A percentile compares a stretch with the other conserved stretches of the same genome.
Conservation (phyloP, 1,284 basidiomycete species). For the Ceratobasidium sp. region DNA sequence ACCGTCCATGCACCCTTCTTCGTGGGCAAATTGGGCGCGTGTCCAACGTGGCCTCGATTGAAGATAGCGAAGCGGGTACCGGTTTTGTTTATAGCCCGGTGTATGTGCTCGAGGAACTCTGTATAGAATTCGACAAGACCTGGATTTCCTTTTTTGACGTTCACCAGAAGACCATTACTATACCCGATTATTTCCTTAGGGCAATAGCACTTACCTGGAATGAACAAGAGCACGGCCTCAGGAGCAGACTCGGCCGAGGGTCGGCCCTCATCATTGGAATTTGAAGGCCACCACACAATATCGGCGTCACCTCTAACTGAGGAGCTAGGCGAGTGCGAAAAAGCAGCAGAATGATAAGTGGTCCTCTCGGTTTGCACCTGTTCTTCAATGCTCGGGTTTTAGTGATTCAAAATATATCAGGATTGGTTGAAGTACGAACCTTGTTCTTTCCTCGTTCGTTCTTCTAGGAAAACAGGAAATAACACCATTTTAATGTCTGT, state of each 20-base stretch:
- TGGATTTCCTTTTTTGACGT: conserved; percentile 67
- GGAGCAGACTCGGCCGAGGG: not conserved
- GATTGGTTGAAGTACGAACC: too few species aligned
- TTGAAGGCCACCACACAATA: conserved; percentile 35
- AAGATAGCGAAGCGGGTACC: conserved; percentile 61
- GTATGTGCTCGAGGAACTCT: conserved; percentile 66
- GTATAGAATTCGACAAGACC: conserved; percentile 71
- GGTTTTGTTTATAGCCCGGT: conserved; percentile 56
- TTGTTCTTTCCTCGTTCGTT: too few species aligned
- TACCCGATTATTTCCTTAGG: not conserved
- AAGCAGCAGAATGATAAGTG: conserved; percentile 23
- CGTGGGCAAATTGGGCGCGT: conserved; percentile 59
- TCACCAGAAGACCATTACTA: conserved; percentile 1
- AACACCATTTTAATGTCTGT: too few species aligned
- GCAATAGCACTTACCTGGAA: conserved; percentile 62
- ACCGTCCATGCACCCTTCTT: conserved; percentile 29
- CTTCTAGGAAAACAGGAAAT: too few species aligned
- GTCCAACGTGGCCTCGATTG: conserved; percentile 68
- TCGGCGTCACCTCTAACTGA: conserved; percentile 31
- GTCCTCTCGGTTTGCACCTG: conserved; percentile 14
- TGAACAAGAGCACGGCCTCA: conserved; percentile 66
- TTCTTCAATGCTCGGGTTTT: conserved; percentile 8
- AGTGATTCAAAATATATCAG: not conserved
- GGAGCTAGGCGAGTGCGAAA: conserved; percentile 15
- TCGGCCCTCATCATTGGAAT: too few species aligned